Conservation (phyloP, 352 stramenopile species). For the Phytophthora parvispora region DNA sequence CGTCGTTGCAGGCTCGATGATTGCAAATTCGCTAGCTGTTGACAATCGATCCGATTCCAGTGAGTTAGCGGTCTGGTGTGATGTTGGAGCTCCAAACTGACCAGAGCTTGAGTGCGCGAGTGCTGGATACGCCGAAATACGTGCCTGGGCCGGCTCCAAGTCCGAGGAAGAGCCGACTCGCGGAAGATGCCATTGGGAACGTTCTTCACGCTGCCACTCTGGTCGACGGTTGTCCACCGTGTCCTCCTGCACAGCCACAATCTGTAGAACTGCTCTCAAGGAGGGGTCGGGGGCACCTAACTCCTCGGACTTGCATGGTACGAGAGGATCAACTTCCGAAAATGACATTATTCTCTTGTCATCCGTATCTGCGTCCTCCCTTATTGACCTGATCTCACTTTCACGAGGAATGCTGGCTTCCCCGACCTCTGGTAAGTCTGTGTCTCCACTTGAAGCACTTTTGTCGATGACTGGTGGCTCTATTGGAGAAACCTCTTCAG, state of each 20-base stretch:
- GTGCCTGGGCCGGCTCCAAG: constrained; percentile 1
- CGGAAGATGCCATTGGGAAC: background rate
- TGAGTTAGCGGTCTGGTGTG: constrained; percentile 4
- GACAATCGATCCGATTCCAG: constrained; percentile 28
- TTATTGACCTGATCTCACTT: constrained; percentile 6
- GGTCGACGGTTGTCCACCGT: background rate
- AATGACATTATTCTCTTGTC: background rate
- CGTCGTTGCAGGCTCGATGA: background rate
- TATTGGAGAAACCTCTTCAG: background rate
- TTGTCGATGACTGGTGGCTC: background rate
- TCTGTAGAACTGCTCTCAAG: background rate
- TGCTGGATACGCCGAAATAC: background rate
- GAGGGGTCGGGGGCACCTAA: background rate
- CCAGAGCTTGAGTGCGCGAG: background rate
- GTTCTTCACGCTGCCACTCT: constrained; percentile 8
- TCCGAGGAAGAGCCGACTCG: constrained; percentile 15
- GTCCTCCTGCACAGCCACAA: background rate
- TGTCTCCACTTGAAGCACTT: background rate
- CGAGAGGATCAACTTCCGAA: background rate
- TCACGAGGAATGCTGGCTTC: constrained; percentile 1
- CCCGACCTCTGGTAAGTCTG: background rate
- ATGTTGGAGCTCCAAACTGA: background rate
- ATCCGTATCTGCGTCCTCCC: background rate
- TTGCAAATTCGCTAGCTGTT: constrained; percentile 4
- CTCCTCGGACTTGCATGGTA: constrained; percentile 8